Conservation (phyloP, 2,329 filamentous ascomycete genomes). For the Oidium heveae region DNA sequence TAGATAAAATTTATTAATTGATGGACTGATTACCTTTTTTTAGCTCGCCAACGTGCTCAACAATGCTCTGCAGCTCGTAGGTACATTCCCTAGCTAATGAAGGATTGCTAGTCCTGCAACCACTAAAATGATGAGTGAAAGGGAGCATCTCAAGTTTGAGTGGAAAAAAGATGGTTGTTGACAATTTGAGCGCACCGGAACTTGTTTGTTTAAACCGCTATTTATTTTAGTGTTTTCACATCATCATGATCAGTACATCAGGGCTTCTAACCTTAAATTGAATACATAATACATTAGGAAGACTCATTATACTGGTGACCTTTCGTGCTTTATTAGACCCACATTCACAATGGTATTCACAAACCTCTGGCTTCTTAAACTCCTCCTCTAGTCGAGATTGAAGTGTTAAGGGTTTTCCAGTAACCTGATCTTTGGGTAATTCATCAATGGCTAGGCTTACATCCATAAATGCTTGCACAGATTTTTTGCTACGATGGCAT, state of each 20-base stretch:
- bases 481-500: constrained; percentile 59
- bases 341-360: constrained; percentile 74
- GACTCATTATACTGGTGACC: constrained; percentile 56
- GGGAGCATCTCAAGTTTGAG: constrained; percentile 73
- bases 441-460: constrained; percentile 69
- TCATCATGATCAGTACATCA: neutral
- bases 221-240: neutral
- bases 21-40: constrained; percentile 33
- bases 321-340: constrained; percentile 58
- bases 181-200: constrained; percentile 62
- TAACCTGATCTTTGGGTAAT: constrained; percentile 36
- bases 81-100: constrained; percentile 38
- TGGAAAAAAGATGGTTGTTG: constrained; percentile 66
- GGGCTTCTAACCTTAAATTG: constrained; percentile 54
- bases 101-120: constrained; percentile 22
- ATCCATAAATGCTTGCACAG: constrained; percentile 75
- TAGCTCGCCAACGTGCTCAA: constrained; percentile 82
- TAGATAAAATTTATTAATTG: constrained; percentile 1
- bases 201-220: constrained; percentile 51
- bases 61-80: constrained; percentile 71
- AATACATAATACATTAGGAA: constrained; percentile 76
- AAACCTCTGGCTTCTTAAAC: constrained; percentile 69
- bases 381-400: constrained; percentile 59
- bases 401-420: constrained; percentile 27
- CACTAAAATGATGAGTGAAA: constrained; percentile 47